phyloP scores from a whole-genome alignment of 2,329 filamentous ascomycete species.

The Macrophomina phaseolina region DNA sequence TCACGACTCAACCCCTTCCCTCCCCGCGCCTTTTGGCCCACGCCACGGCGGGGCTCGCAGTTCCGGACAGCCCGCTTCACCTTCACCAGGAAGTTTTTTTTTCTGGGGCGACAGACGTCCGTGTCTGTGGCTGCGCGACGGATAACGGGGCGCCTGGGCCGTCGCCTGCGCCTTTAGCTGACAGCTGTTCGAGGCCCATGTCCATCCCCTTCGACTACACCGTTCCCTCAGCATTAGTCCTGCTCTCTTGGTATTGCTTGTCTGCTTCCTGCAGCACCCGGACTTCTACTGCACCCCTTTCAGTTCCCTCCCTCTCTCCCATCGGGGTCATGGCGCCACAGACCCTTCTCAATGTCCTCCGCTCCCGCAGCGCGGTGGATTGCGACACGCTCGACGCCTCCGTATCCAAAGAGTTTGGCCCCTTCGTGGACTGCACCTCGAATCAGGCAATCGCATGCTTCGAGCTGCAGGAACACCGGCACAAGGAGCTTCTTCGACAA shows the following conservation, averaged over 20 bases:
- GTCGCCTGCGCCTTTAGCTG: background rate
- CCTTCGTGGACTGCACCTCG: conserved; percentile 30
- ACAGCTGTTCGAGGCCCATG: background rate
- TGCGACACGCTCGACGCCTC: conserved; percentile 29
- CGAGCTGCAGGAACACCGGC: conserved; percentile 24
- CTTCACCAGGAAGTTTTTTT: background rate
- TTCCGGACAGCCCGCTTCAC: background rate
- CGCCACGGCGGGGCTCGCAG: background rate
- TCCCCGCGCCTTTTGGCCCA: background rate
- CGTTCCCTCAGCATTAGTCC: no score
- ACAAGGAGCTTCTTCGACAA: conserved; percentile 43
- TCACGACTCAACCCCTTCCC: background rate
- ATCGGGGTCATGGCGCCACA: background rate
- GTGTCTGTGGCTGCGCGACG: background rate
- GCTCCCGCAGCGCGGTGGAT: conserved; percentile 23
- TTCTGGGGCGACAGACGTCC: conserved; percentile 13
- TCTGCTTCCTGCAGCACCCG: background rate
- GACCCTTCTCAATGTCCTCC: conserved; percentile 28
- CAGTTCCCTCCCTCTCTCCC: background rate
- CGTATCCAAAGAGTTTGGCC: conserved; percentile 25
- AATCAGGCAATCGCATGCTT: conserved; percentile 30
- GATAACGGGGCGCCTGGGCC: background rate
- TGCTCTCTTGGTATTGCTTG: background rate
- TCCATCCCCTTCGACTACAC: background rate
- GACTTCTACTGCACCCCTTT: background rate